phyloP scores from a whole-genome alignment of 495 filamentous ascomycete genomes.

The Alectoria sarmentosa region DNA sequence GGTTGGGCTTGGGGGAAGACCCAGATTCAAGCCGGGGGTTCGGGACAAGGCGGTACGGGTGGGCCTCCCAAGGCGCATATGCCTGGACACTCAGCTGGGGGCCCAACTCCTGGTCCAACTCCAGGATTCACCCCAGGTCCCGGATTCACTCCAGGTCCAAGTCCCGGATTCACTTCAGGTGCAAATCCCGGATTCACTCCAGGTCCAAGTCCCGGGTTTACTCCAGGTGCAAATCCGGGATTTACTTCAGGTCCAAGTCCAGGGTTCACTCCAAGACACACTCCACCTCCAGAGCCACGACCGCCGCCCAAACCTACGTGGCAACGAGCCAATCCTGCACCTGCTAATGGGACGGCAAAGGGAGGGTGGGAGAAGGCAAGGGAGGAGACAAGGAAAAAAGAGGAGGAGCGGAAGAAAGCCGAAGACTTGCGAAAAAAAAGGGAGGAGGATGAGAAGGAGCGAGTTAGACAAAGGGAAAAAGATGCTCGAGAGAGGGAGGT shows the following conservation, averaged over 20 bases:
- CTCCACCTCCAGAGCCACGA: constrained; percentile 27
- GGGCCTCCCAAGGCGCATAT: constrained; percentile 33
- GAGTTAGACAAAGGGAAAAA: constrained; percentile 26
- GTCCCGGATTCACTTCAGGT: constrained; percentile 15
- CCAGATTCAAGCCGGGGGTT: constrained; percentile 43
- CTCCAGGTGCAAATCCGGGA: constrained; percentile 19
- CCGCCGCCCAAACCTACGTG: constrained; percentile 35
- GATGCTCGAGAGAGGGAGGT: constrained; percentile 29
- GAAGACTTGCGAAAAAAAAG: constrained; percentile 49
- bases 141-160: constrained; percentile 25
- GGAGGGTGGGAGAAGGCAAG: constrained; percentile 62
- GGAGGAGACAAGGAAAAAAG: constrained; percentile 57
- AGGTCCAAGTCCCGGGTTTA: constrained; percentile 14
- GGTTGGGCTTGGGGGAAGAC: constrained; percentile 68
- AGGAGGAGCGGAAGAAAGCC: constrained; percentile 53
- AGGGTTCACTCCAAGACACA: constrained; percentile 24
- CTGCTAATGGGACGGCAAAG: constrained; percentile 29
- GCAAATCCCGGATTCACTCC: constrained; percentile 22
- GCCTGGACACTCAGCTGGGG: constrained; percentile 23
- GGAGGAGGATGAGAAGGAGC: constrained; percentile 57
- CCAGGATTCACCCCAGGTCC: constrained; percentile 14
- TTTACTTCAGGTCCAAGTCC: constrained; percentile 17
- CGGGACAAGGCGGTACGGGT: constrained; percentile 31
- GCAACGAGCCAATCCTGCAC: constrained; percentile 35
- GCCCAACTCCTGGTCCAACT: constrained; percentile 24